Base-by-base conservation (phyloP, 1,139 yeast genomes). In the Yamadazyma siamensis region DNA sequence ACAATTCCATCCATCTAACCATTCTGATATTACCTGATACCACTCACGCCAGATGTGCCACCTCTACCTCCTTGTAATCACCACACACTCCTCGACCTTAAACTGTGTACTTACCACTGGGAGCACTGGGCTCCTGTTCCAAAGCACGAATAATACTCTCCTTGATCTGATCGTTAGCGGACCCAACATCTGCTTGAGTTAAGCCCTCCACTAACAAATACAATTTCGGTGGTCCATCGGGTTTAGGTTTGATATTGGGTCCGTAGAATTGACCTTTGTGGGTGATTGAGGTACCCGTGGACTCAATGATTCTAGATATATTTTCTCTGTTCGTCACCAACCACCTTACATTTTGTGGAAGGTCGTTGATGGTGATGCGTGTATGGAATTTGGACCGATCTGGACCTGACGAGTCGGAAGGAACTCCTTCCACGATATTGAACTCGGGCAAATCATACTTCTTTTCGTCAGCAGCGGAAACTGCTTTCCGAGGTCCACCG, bases 301-400 rank as follows among this genome's bases (percentile, higher is more conserved):
- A 65, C 29, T 86, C 95, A 29, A 78, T 77, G 27, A 91, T 71
- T 43, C 74, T 75, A 3, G 75, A 58, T 30, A 85, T 65, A 27
- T 76, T 79, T 3, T 81, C 80, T 19, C 83, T 71, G 39, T 82
- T 80, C 4, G 89, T 80, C 4, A 85, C 89, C 30, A 71, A 71
- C 94, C 95, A 82, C 44, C 98, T 65, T 0, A 89, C 91, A 26
- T 74, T 68, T 47, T 84, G 91, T 0, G 97, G 96, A 18, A 85
- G 65, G 50, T 91, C 96, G 47, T 91, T 91, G 42, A 89, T 80
- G 30, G 77, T 76, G 34, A 91, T 68, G 24, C 77, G 71, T 1
- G 95, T 82, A 46, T 80, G 83, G 60, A 66, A 86, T 17, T 75
- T 71, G 16, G 81, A 72, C 15, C 70, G 61, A 39, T 80, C 88